Percentiles rank a stretch among this genome's conserved stretches.
These are phyloP conservation scores for Dendrostoma leiphaemia DNA, from an alignment of 2,329 filamentous ascomycete species.

Conservation along the genomic window DNA sequence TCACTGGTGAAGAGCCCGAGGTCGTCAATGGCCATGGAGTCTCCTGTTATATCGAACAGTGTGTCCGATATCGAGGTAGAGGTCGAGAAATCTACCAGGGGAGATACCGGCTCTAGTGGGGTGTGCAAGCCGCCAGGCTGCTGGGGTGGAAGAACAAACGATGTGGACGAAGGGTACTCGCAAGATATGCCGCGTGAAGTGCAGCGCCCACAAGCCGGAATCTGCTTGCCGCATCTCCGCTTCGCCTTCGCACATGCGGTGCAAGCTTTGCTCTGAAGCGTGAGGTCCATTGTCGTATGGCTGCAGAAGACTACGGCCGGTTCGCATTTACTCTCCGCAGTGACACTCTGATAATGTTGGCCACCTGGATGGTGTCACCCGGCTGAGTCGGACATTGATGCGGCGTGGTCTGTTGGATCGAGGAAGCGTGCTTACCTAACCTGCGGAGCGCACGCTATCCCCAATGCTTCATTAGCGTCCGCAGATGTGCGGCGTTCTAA, in stretches of 20 bases:
- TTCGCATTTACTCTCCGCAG: too few species aligned
- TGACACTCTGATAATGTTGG: too few species aligned
- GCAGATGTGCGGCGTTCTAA: not conserved
- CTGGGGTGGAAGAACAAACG: not conserved
- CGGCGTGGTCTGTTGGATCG: too few species aligned
- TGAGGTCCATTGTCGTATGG: constrained; percentile 6
- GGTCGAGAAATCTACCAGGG: not conserved
- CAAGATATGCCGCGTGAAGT: constrained; percentile 19
- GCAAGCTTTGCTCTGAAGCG: constrained; percentile 23
- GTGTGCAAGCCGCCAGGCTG: not conserved
- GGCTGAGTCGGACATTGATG: too few species aligned
- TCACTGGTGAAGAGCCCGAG: not conserved
- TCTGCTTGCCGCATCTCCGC: constrained; percentile 22
- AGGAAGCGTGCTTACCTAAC: not conserved
- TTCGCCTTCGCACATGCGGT: constrained; percentile 23
- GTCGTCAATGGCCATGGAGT: constrained; percentile 1
- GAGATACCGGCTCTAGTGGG: not conserved
- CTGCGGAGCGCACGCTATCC: constrained; percentile 4
- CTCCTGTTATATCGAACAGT: not conserved
- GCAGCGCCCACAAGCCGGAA: constrained; percentile 25
- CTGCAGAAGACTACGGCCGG: too few species aligned
- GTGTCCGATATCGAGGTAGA: not conserved
- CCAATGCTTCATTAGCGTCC: not conserved
- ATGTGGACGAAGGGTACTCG: constrained; percentile 21
- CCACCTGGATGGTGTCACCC: too few species aligned